A percentile compares a stretch with the other conserved stretches of the same genome.
Conservation (phyloP, 129 eudicot species). For the Saussurea involucrata region DNA sequence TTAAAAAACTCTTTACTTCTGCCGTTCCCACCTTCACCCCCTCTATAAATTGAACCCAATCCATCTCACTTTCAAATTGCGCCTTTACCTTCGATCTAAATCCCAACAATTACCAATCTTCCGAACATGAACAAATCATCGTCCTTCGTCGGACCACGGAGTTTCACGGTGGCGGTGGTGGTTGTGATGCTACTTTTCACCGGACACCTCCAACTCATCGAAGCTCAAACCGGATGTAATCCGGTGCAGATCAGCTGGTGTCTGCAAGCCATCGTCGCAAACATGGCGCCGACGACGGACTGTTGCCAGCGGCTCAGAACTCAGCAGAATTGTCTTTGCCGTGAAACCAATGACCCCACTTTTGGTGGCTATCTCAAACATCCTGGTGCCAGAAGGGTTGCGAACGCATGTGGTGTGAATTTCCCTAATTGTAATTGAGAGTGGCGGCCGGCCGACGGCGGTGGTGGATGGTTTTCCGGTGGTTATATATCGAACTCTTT, state of each 20-base stretch:
- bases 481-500: neutral
- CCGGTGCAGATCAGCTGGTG: constrained; percentile 34
- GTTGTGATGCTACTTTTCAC: constrained; percentile 4
- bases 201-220: constrained; percentile 1
- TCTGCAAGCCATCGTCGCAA: constrained; percentile 26
- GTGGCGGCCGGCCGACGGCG: neutral
- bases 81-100: neutral
- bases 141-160: neutral
- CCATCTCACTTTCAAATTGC: constrained; percentile 6
- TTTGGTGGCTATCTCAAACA: constrained; percentile 27
- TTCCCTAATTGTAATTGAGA: constrained; percentile 22
- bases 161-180: neutral
- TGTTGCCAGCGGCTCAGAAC: constrained; percentile 21
- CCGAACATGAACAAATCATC: constrained; percentile 9
- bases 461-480: neutral
- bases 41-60: constrained; percentile 26
- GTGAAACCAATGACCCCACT: constrained; percentile 18
- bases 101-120: neutral
- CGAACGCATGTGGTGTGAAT: constrained; percentile 19
- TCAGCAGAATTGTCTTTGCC: constrained; percentile 28
- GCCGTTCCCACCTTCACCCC: neutral
- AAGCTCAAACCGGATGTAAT: constrained; percentile 15
- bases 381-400: constrained; percentile 30
- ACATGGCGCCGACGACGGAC: constrained; percentile 12
- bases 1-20: neutral